Base-by-base conservation (phyloP, 2,329 filamentous ascomycete species). In the Nemania abortiva region DNA sequence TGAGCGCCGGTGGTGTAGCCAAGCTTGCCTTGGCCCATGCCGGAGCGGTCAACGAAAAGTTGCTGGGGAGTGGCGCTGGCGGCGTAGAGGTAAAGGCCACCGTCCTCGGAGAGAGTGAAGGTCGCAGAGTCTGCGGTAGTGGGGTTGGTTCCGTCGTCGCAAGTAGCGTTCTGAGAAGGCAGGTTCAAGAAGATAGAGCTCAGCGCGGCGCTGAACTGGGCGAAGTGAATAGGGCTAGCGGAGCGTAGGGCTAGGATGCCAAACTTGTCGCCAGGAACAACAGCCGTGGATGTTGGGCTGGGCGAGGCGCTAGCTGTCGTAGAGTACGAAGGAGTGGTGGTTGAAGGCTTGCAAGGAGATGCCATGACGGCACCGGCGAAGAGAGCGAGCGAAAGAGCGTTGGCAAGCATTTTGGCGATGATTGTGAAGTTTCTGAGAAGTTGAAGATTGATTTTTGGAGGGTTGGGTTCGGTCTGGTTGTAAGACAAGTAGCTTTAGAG, bases 11-110 rank as follows among this genome's bases (percentile, higher is more conserved):
- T 86, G 39, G 83, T 82, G 80, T 88, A 90, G 50, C 84, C 82
- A 50, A 89, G 74, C 24, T 81, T 78, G 59, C 88, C 88, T 72
- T 87, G 85, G 71, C 86, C 87, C 86, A 89, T 88, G 74, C 86
- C 87, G 54, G 85, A 88, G 53, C 85, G 84, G 77, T 90, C 87
- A 49, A 84, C 84, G 70, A 75, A 89, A 59, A 87, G 67, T 73
- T 84, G 78, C 80, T 90, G 88, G 2, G 79, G 78, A 53, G 79
- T 80, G 4, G 78, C 80, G 24, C 79, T 78, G 29, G 74, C 71
- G 39, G 81, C 82, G 78, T 84, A 88, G 37, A 90, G 83, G 75
- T 77, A 84, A 31, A 88, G 82, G 53, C 80, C 80, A 55, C 80
- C 80, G 54, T 85, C 79, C 54, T 85, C 79, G 2, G 54, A 15